phyloP scores from a whole-genome alignment of 352 stramenopile species.

The Nothophytophthora sp. region DNA sequence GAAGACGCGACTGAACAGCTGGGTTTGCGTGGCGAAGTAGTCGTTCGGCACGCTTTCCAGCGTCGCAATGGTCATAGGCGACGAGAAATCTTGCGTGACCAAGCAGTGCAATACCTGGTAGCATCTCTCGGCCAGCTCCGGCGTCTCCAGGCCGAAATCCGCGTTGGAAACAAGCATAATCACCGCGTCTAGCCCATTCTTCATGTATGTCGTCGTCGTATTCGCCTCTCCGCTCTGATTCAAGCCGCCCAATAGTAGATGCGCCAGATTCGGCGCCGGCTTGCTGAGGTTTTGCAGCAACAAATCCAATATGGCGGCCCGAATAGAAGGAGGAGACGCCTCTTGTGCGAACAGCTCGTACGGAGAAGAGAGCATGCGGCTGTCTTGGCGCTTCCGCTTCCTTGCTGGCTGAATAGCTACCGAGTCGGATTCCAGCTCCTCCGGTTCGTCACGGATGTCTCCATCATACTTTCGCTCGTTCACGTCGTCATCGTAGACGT shows the following conservation, averaged over 20 bases:
- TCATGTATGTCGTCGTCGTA: conserved; percentile 32
- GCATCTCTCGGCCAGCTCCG: conserved; percentile 61
- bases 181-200: conserved; percentile 64
- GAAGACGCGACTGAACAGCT: conserved; percentile 57
- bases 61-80: conserved; percentile 41
- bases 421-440: conserved; percentile 21
- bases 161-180: conserved; percentile 73
- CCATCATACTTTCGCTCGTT: conserved; percentile 25
- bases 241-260: conserved; percentile 69
- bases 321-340: conserved; percentile 46
- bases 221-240: conserved; percentile 40
- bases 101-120: conserved; percentile 70
- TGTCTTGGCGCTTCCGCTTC: conserved; percentile 46
- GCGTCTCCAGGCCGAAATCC: conserved; percentile 67
- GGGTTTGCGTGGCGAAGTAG: conserved; percentile 68
- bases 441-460: conserved; percentile 16
- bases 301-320: conserved; percentile 68
- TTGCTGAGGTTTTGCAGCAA: conserved; percentile 80
- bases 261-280: conserved; percentile 70
- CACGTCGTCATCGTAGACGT: conserved; percentile 62
- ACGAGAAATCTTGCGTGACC: conserved; percentile 72
- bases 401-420: conserved; percentile 33
- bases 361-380: conserved; percentile 42
- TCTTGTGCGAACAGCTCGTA: conserved; percentile 52
- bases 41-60: conserved; percentile 62